Conservation (phyloP, 2,329 filamentous ascomycete species). For the Aureobasidium mangrovei region DNA sequence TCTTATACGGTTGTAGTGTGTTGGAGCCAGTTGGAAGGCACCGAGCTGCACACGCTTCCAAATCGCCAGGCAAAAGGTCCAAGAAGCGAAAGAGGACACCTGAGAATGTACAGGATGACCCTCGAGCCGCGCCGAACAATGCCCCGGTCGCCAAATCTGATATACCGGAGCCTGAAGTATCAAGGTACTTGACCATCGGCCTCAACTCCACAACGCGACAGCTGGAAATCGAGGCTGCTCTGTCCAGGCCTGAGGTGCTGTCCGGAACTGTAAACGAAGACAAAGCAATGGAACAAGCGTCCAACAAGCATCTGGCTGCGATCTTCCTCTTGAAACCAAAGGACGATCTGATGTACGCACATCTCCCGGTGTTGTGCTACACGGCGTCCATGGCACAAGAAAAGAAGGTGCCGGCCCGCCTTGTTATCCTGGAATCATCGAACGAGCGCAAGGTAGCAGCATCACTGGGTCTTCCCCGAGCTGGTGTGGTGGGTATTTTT, state of each 20-base stretch:
- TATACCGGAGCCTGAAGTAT: slow-evolving; percentile 41
- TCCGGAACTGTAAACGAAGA: neutral
- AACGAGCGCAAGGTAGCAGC: slow-evolving; percentile 12
- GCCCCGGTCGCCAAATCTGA: no score
- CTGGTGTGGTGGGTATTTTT: slow-evolving; percentile 14
- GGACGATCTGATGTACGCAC: slow-evolving; percentile 15
- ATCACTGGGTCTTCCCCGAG: slow-evolving; percentile 13
- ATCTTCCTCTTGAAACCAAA: slow-evolving; percentile 22
- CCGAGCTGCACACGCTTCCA: slow-evolving; percentile 43
- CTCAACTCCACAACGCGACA: slow-evolving; percentile 54
- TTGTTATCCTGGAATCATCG: slow-evolving; percentile 13
- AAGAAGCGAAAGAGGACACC: slow-evolving; percentile 23
- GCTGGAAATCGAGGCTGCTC: slow-evolving; percentile 41
- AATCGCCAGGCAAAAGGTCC: slow-evolving; percentile 35
- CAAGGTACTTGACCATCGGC: slow-evolving; percentile 53
- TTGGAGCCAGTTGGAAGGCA: slow-evolving; percentile 56
- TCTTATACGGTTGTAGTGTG: slow-evolving; percentile 38
- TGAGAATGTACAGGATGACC: neutral
- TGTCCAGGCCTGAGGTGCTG: neutral
- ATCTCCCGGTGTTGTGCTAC: slow-evolving; percentile 16
- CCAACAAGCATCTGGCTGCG: slow-evolving; percentile 9
- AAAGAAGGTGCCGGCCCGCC: slow-evolving; percentile 9
- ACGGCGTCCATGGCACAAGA: slow-evolving; percentile 7
- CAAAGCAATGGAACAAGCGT: neutral
- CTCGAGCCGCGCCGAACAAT: neutral